Evolutionary conservation across 768 basidiomycete species (phyloP), one percentile per base, ranked within the genome.

Genomic region (Nevesoporus exiguus): DNA sequence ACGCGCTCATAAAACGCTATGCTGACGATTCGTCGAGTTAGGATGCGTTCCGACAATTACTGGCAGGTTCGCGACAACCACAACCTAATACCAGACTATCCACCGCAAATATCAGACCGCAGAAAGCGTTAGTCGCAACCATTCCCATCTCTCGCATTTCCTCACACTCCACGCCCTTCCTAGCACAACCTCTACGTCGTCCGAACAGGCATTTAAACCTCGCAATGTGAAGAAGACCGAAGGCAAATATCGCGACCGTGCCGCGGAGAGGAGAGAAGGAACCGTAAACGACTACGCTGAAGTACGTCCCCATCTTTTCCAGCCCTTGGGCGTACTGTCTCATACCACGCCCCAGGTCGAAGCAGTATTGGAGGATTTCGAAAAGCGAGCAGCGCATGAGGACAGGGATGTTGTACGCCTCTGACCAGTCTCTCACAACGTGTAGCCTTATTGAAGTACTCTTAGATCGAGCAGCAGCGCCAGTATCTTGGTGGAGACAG

Each of bases 401-500:
- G 84, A 89, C 66, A 82, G 75, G 56, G 75, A 76, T 37, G 77
- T 76, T 40, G 91, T 88, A 61, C 51, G 83, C 58, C 25, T 15
- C 15, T 44, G 45, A n/a, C 19, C 24, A 7, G 42, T 7, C 40
- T 34, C 29, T 19, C 42, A 19, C 31, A 2, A 1, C 22, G 25
- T 21, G 11, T 21, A 2, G 21, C 31, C 29, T 43, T 49, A 39
- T 49, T 42, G 48, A 56, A n/a, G 46, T 43, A 11, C 39, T 19
- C 41, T n/a, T 58, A 90, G 87, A 74, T 91, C 17, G 89, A 90
- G 51, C 78, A 83, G 50, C 81, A 91, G 64, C 77, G 93, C 33
- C 77, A 76, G 52, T 90, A 89, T 66, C 80, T 93, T 6, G 92
- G 92, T 17, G 90, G 92, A 34, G 91, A 96, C 67, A 82, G 84